Evolutionary conservation across 371 early-diverging fungal genomes (phyloP).

Genomic region (Mortierella sp.): DNA sequence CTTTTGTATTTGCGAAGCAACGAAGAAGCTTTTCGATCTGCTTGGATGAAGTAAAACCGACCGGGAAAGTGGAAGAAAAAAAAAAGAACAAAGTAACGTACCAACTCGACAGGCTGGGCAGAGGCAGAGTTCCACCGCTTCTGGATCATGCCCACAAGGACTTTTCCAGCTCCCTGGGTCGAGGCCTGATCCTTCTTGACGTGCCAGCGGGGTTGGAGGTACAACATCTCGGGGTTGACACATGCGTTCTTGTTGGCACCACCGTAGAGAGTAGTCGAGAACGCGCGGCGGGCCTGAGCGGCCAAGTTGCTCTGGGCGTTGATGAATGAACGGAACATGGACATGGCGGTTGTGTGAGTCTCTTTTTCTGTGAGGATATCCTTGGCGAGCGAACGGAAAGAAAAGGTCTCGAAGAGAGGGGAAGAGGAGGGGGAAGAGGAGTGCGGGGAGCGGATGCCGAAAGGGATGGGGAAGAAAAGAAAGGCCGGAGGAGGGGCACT

Average conservation of each 20-base stretch:
- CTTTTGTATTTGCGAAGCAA: neutral
- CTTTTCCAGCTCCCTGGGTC: conserved; percentile 30
- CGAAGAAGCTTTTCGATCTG: neutral
- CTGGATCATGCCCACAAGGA: conserved; percentile 56
- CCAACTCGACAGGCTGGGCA: conserved; percentile 44
- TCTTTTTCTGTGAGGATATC: conserved; percentile 1
- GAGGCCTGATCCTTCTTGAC: conserved; percentile 44
- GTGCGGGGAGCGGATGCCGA: conserved; percentile 17
- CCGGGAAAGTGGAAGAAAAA: neutral
- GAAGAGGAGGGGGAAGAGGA: neutral
- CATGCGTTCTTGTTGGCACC: conserved; percentile 24
- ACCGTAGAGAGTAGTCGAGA: conserved; percentile 50
- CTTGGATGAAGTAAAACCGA: neutral
- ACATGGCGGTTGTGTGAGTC: conserved; percentile 20
- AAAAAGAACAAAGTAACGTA: conserved; percentile 22
- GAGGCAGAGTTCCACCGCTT: conserved; percentile 58
- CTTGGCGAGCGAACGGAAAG: conserved; percentile 13
- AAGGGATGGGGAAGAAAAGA: conserved; percentile 12
- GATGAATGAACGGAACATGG: conserved; percentile 54
- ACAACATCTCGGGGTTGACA: conserved; percentile 54
- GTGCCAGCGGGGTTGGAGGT: conserved; percentile 57
- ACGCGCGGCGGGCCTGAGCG: conserved; percentile 50
- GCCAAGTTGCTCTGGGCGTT: conserved; percentile 50
- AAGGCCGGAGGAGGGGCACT: neutral
- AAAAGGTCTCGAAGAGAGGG: conserved; percentile 11